Conservation (phyloP, 1,139 yeast species). For the Saccharomycopsis hybrid region DNA sequence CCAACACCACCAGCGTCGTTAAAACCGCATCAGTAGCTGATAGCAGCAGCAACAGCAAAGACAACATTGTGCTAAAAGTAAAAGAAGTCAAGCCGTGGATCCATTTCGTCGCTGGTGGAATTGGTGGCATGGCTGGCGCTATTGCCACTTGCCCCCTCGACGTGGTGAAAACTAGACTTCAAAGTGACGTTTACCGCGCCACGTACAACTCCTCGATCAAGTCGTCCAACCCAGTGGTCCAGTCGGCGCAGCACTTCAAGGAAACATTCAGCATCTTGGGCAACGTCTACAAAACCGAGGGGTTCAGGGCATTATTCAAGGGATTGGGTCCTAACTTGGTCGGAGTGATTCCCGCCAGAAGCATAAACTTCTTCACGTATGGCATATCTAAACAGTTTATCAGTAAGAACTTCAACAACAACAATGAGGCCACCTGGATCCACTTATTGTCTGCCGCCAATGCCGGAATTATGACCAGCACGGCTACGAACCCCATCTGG, state of each 20-base stretch:
- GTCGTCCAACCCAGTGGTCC: slow-evolving; percentile 29
- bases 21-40: no score
- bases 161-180: slow-evolving; percentile 92
- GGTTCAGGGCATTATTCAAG: slow-evolving; percentile 78
- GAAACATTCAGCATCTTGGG: slow-evolving; percentile 75
- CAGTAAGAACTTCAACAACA: slow-evolving; percentile 57
- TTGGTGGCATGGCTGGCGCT: slow-evolving; percentile 98
- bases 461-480: slow-evolving; percentile 93
- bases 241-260: slow-evolving; percentile 62
- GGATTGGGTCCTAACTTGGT: slow-evolving; percentile 96
- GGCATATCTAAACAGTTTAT: slow-evolving; percentile 81
- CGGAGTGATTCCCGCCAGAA: slow-evolving; percentile 98
- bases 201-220: slow-evolving; percentile 28
- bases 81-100: slow-evolving; percentile 14
- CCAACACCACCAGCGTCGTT: slow-evolving; percentile 21
- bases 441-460: slow-evolving; percentile 84
- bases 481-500: slow-evolving; percentile 99
- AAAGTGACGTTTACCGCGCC: slow-evolving; percentile 63
- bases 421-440: slow-evolving; percentile 76
- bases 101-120: slow-evolving; percentile 29
- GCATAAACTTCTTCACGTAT: slow-evolving; percentile 93
- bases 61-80: slow-evolving; percentile 24
- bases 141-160: slow-evolving; percentile 90
- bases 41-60: slow-evolving; percentile 11
- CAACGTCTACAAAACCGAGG: slow-evolving; percentile 69